Conservation (phyloP, 148 eudicot genomes). For the Camellia sinensis region DNA sequence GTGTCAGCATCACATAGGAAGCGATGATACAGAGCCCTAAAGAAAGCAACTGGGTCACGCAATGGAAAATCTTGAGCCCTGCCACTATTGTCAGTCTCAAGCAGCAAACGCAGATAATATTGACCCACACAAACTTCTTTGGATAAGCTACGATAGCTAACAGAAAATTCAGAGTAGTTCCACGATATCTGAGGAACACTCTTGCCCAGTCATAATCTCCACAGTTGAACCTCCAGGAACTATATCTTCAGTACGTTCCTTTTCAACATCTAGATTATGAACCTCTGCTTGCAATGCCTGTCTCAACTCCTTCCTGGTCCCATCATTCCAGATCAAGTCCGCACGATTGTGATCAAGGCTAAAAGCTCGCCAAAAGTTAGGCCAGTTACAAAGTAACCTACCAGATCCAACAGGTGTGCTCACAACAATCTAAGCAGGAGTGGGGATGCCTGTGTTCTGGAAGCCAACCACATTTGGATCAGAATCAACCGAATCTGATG, state of each 20-base stretch:
- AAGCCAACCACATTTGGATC: slow-evolving; percentile 43
- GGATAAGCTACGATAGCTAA: slow-evolving; percentile 82
- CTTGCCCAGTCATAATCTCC: slow-evolving; percentile 51
- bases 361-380: slow-evolving; percentile 97
- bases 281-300: slow-evolving; percentile 92
- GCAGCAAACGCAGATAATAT: slow-evolving; percentile 91
- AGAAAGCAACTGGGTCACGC: slow-evolving; percentile 94
- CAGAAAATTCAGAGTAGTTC: slow-evolving; percentile 91
- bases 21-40: slow-evolving; percentile 93
- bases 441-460: slow-evolving; percentile 56
- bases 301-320: slow-evolving; percentile 88
- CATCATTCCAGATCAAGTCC: slow-evolving; percentile 96
- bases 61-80: slow-evolving; percentile 95
- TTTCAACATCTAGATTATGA: slow-evolving; percentile 91
- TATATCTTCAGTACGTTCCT: slow-evolving; percentile 91
- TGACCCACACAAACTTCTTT: slow-evolving; percentile 99
- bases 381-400: slow-evolving; percentile 92
- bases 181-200: slow-evolving; percentile 83
- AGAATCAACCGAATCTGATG: slow-evolving; percentile 35
- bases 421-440: slow-evolving; percentile 96
- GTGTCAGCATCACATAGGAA: slow-evolving; percentile 94
- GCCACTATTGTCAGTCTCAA: slow-evolving; percentile 77
- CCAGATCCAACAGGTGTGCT: slow-evolving; percentile 89
- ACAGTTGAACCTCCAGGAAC: slow-evolving; percentile 60
- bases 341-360: slow-evolving; percentile 98